Evolutionary conservation across 2,329 filamentous ascomycete species (phyloP).

Genomic region (Metarhizium brunneum): DNA sequence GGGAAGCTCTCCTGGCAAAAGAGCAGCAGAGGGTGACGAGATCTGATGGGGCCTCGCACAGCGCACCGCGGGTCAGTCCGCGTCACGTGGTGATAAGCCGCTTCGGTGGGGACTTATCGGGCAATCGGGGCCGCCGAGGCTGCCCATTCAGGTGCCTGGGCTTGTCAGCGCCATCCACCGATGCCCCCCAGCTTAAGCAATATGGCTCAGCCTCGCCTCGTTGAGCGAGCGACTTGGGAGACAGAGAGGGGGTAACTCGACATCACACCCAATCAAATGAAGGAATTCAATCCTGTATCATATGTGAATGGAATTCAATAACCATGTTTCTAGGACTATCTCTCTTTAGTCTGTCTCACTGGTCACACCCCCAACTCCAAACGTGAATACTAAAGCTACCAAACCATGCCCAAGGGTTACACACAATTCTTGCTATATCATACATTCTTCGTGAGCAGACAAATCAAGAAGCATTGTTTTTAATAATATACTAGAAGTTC

Average conservation of each 20-base stretch:
- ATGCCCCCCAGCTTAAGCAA: no score
- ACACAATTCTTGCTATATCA: not conserved
- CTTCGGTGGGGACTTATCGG: not conserved
- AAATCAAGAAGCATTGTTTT: not conserved
- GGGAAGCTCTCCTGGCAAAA: slow-evolving; percentile 21
- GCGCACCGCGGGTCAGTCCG: slow-evolving; percentile 19
- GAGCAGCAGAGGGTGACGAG: slow-evolving; percentile 24
- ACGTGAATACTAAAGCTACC: not conserved
- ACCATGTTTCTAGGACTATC: not conserved
- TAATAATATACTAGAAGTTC: not conserved
- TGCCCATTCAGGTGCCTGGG: slow-evolving; percentile 2
- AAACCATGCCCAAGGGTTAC: not conserved
- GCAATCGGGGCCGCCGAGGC: not conserved
- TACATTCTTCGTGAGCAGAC: not conserved
- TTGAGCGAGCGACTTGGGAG: not conserved
- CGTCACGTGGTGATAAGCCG: slow-evolving; percentile 26
- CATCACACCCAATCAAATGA: no score
- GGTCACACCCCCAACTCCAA: not conserved
- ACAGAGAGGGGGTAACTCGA: no score
- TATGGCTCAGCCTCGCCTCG: not conserved
- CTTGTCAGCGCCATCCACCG: no score
- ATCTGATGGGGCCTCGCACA: slow-evolving; percentile 19
- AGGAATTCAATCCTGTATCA: no score
- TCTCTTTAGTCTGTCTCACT: not conserved
- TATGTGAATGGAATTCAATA: not conserved